Evolutionary conservation across 73 alveolate genomes (phyloP), one percentile per base, ranked within the genome.

Genomic region (Paramecium bursaria): DNA sequence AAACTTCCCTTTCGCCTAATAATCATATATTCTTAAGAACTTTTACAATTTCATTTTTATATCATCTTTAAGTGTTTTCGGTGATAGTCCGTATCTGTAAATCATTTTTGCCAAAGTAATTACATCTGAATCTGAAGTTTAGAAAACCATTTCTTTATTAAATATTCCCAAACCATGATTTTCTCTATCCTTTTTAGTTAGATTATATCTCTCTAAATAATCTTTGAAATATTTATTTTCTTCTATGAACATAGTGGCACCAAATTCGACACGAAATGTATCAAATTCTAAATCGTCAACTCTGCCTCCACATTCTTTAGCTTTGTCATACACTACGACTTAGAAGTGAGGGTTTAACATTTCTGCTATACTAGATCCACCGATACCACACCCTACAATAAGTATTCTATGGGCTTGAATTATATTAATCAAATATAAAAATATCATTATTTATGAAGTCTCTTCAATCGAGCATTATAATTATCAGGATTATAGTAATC

Each of bases 231-330:
- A 57, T 57, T 57, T 17, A 27, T 57, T 57, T 4, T 57, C 23
- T 29, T 57, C n/a, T n/a, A 57, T 27, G 33, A 57, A 9, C 31
- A 57, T 30, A 23, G 76, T 57, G 14, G 76, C 76, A n/a, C 76
- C 76, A 23, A 57, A 57, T 57, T 57, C 76, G 5, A 57, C n/a
- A 3, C 51, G 51, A 57, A 14, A 19, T 17, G 33, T 5, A 1
- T 50, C 76, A 57, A 50, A 50, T 9, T 30, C 33, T 14, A 27
- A 29, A 57, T 30, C 76, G 33, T 57, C 33, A 13, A 57, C 33
- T 27, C 76, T 23, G 11, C 76, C 76, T 23, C 76, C 76, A 57
- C 76, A 57, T 57, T 57, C 5, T n/a, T 57, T 30, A 57, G 21
- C 17, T 57, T 48, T 17, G 27, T 57, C 76, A 14, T 57, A 57